phyloP scores from a whole-genome alignment of 140 eudicot genomes.

The Cichorium intybus region DNA sequence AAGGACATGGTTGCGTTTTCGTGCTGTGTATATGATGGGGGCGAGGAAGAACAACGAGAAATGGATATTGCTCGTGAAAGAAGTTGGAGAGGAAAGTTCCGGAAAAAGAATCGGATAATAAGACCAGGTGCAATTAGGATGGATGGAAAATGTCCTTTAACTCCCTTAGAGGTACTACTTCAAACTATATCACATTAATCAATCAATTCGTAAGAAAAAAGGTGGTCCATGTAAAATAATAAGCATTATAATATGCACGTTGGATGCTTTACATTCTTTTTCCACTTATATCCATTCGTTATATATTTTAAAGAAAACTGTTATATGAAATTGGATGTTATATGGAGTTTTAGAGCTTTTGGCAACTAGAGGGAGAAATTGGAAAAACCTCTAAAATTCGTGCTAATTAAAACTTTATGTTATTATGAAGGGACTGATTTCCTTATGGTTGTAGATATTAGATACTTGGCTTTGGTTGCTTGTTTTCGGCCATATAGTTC shows the following conservation, averaged over 20 bases:
- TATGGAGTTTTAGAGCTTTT: too few species aligned
- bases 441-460: background rate
- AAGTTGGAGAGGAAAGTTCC: slow-evolving; percentile 99
- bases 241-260: too few species aligned
- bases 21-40: slow-evolving; percentile 95
- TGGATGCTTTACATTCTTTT: too few species aligned
- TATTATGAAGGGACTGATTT: too few species aligned
- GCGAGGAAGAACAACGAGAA: slow-evolving; percentile 91
- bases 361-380: too few species aligned
- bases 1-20: slow-evolving; percentile 99
- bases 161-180: slow-evolving; percentile 87
- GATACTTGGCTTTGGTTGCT: background rate
- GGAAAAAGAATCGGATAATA: slow-evolving; percentile 80
- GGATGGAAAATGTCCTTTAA: slow-evolving; percentile 97
- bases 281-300: too few species aligned
- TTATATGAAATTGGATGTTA: too few species aligned
- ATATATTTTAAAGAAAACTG: too few species aligned
- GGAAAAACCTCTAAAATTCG: too few species aligned
- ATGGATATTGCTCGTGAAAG: slow-evolving; percentile 98
- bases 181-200: background rate
- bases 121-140: slow-evolving; percentile 92
- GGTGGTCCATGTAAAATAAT: too few species aligned
- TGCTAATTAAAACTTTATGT: too few species aligned
- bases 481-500: slow-evolving; percentile 5
- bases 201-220: too few species aligned